Conservation (phyloP, 73 alveolate species). For the Paramecium caudatum region DNA sequence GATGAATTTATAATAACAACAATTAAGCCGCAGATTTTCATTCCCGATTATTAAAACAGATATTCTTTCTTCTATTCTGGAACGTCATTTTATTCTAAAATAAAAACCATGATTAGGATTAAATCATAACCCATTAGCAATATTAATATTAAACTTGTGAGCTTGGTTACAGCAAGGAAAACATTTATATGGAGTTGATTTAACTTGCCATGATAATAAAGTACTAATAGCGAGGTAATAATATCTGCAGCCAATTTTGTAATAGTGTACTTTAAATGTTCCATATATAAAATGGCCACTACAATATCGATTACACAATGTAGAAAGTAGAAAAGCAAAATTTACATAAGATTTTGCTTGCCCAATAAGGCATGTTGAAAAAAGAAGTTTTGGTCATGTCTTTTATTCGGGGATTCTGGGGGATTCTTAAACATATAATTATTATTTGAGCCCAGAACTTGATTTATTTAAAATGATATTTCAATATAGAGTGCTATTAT, state of each 20-base stretch:
- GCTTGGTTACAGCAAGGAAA: neutral
- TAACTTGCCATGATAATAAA: neutral
- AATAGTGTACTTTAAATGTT: neutral
- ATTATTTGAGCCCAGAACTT: too few species aligned
- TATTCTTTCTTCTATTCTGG: too few species aligned
- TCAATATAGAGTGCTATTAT: too few species aligned
- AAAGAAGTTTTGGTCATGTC: too few species aligned
- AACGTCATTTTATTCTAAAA: neutral
- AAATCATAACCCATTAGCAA: constrained; percentile 16
- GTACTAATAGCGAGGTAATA: neutral
- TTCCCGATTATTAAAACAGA: too few species aligned
- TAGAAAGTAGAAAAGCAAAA: neutral
- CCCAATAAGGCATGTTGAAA: too few species aligned
- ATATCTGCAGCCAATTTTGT: neutral
- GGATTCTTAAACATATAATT: too few species aligned
- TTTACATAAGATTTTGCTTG: constrained; percentile 17
- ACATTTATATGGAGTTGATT: constrained; percentile 1
- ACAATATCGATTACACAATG: constrained; percentile 7
- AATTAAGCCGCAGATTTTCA: neutral
- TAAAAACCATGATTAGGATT: neutral
- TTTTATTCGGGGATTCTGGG: too few species aligned
- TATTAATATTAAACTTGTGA: neutral
- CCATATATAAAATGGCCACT: neutral
- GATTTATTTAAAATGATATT: too few species aligned
- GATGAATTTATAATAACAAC: neutral